Evolutionary conservation across 2,329 filamentous ascomycete species (phyloP), one percentile per base, ranked within the genome.

Genomic region (Ceratocystis eucalypticola): DNA sequence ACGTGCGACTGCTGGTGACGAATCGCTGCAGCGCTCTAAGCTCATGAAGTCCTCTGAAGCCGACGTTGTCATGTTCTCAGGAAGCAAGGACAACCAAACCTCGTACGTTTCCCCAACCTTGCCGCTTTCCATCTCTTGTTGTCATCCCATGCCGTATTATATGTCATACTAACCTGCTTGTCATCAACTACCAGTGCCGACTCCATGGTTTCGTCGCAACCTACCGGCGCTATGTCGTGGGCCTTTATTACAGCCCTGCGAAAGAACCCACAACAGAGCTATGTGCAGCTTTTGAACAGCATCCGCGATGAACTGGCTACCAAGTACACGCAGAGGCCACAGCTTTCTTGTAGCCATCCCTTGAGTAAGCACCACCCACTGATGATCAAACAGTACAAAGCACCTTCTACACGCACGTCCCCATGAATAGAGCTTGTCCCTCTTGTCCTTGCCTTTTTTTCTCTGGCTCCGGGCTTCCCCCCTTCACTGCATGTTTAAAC

Each of bases 181-280:
- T 41, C 37, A 12, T 12, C 10, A 41, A 41, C 12, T 12, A 62
- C 68, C 71, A 96, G 91, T 70, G 89, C 91, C 76, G 94, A 99
- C 75, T 92, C 93, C n/a, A 89, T 86, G 22, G 96, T 97, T 71
- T 85, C 83, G 45, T 88, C 91, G 64, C 84, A 96, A 77, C 93
- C 94, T 33, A 97, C 94, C 0, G 94, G 94, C 64, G 94, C 94
- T 73, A 97, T 99, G 94, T 96, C 91, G 1, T 97, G 89, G 86
- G 94, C 94, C 8, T 99, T 99, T 75, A 92, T 99, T 74, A 88
- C 82, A 4, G 88, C 92, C 55, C 83, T 99, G 71, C 93, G 91
- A 79, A 96, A 96, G 82, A 96, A 97, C 75, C 92, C 93, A 0
- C 91, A 96, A 74, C 94, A 99, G 80, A 96, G 91, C 79, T 99